A percentile compares a stretch with the other conserved stretches of the same genome.
Conservation (phyloP, 1,284 basidiomycete genomes). For the Pterulicium gracile region DNA sequence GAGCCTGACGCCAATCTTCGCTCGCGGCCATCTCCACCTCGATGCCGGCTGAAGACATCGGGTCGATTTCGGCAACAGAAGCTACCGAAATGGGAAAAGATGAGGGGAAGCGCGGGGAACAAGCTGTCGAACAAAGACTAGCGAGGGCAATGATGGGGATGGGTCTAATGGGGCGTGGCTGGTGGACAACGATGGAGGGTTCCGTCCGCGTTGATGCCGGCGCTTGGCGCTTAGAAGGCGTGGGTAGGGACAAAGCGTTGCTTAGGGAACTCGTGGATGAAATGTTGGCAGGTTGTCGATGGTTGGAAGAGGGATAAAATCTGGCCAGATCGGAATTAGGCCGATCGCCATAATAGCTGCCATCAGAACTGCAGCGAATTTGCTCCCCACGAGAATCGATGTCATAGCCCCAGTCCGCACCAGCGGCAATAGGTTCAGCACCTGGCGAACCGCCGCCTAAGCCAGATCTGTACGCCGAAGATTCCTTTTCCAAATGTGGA, state of each 20-base stretch:
- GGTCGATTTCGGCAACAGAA: too few relatives aligned
- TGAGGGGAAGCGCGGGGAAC: conserved; percentile 6
- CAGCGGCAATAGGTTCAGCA: neutral
- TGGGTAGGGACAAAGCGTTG: conserved; percentile 10
- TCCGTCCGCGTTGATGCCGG: conserved; percentile 14
- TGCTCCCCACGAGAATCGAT: neutral
- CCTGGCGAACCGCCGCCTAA: neutral
- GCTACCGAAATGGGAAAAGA: neutral
- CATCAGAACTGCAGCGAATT: neutral
- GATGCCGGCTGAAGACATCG: too few relatives aligned
- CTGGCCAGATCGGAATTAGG: neutral
- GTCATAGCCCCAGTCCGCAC: neutral
- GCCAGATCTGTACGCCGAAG: neutral
- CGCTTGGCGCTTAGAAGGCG: conserved; percentile 7
- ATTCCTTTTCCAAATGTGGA: neutral
- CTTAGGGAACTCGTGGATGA: conserved; percentile 20
- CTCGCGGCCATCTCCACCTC: too few relatives aligned
- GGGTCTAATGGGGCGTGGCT: conserved; percentile 41
- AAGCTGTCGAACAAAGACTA: conserved; percentile 27
- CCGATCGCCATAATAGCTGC: neutral
- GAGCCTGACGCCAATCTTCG: too few relatives aligned
- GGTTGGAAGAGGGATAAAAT: too few relatives aligned
- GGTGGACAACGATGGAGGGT: conserved; percentile 29
- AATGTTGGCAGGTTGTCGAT: conserved; percentile 5
- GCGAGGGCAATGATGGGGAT: conserved; percentile 43